Evolutionary conservation across 2,329 filamentous ascomycete species (phyloP), one percentile per base, ranked within the genome.

Genomic region (Alternaria sp.): DNA sequence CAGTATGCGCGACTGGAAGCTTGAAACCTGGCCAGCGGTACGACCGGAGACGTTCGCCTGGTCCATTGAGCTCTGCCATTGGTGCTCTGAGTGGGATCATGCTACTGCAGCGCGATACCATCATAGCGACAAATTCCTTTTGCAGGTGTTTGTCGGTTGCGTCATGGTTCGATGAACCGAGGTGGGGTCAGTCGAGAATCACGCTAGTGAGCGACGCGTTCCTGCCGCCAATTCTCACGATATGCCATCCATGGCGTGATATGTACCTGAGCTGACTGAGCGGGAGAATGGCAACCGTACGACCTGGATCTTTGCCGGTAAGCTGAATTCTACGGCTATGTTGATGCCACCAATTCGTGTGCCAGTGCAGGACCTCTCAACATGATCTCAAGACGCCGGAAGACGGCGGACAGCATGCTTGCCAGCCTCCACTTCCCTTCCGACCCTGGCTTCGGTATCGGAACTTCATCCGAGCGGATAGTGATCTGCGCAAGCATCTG

Each of bases 121-220:
- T 72, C 71, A 72, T 70, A 65, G 62, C 46, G 59, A 65, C 59
- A 67, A 52, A 50, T 58, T 61, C 43, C 49, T 66, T 59, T 52
- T 51, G 63, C 63, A 65, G 63, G 25, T 46, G 40, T 49, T 49
- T 58, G 57, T 26, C 45, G 52, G 60, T 52, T 66, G 61, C 59
- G 62, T 62, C 57, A 67, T 67, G 56, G 57, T 17, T 19, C 43
- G 54, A 59, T 53, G 50, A 40, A 54, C 62, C 63, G 64, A 67
- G 53, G 62, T 62, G 62, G 62, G 62, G 62, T 51, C 28, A 17
- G 23, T 28, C 52, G 32, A 15, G 36, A 62, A 59, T 36, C 52
- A 36, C 59, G 30, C 49, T 68, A 70, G 57, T 43, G 40, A 17
- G 30, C 46, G 32, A 60, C 45, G 52, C 57, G 54, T 57, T 59